phyloP scores from a whole-genome alignment of 345 rosid species.

The Cardamine occulta region DNA sequence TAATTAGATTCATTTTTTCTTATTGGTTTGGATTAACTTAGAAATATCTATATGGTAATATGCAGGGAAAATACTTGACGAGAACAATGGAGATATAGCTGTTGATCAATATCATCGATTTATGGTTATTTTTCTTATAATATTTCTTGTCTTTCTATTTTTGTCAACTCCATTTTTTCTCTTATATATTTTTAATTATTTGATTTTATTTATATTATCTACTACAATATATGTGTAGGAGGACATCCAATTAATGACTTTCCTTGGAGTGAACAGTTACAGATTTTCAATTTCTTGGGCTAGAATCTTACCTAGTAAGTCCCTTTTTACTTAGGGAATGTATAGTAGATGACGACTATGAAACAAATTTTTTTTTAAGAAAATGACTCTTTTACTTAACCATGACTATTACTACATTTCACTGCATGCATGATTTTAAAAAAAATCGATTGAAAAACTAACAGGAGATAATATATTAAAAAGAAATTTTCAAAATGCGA shows the following conservation, averaged over 20 bases:
- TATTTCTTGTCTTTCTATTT: neutral
- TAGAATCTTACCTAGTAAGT: slow-evolving; percentile 67
- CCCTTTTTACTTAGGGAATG: neutral
- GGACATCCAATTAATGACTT: slow-evolving; percentile 59
- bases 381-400: neutral
- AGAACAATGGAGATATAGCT: slow-evolving; percentile 31
- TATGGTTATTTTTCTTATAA: slow-evolving; percentile 9
- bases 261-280: slow-evolving; percentile 60
- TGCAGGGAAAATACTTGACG: slow-evolving; percentile 28
- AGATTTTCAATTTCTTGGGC: slow-evolving; percentile 79
- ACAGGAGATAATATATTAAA: neutral
- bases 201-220: neutral
- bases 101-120: slow-evolving; percentile 41
- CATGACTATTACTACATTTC: neutral
- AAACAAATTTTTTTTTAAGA: too few relatives aligned
- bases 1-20: neutral
- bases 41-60: neutral
- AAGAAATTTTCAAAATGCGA: too few relatives aligned
- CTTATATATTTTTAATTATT: neutral
- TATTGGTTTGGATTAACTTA: neutral
- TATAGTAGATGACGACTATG: too few relatives aligned
- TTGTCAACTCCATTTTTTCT: neutral
- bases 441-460: neutral
- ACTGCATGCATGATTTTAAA: neutral
- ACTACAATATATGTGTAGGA: slow-evolving; percentile 44